Percentiles rank a stretch among this genome's conserved stretches.
Conservation (phyloP, 1,139 yeast genomes). For the Yamadazyma diospyri region DNA sequence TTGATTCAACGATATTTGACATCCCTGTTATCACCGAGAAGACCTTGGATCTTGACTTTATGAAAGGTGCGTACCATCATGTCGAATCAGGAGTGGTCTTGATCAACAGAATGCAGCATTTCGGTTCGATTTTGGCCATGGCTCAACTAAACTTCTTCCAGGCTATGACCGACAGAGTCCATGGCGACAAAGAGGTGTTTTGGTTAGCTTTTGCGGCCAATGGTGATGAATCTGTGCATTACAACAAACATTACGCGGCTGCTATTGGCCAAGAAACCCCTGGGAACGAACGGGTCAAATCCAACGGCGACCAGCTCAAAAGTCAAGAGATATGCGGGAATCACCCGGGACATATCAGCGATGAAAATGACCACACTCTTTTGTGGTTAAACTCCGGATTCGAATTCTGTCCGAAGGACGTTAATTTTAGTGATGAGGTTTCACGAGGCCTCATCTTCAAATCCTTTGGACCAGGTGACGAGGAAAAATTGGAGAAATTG, state of each 20-base stretch:
- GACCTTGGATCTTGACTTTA: slow-evolving; percentile 21
- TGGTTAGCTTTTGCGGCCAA: slow-evolving; percentile 32
- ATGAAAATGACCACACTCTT: slow-evolving; percentile 27
- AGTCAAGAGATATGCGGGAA: slow-evolving; percentile 38
- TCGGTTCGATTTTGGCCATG: slow-evolving; percentile 25
- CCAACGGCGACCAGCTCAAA: slow-evolving; percentile 18
- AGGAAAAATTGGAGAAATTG: slow-evolving; percentile 12
- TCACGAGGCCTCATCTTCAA: slow-evolving; percentile 18
- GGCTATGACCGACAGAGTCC: slow-evolving; percentile 22
- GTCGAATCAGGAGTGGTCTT: slow-evolving; percentile 34
- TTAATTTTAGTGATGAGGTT: slow-evolving; percentile 25
- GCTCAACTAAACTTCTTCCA: slow-evolving; percentile 25
- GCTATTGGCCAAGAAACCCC: slow-evolving; percentile 29
- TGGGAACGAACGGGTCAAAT: slow-evolving; percentile 16
- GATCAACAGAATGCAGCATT: slow-evolving; percentile 27
- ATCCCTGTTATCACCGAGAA: slow-evolving; percentile 26
- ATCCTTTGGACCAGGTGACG: slow-evolving; percentile 16
- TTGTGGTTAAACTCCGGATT: slow-evolving; percentile 36
- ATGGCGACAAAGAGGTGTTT: slow-evolving; percentile 35
- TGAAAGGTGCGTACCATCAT: slow-evolving; percentile 27
- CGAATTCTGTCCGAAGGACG: slow-evolving; percentile 27
- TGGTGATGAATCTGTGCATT: slow-evolving; percentile 31
- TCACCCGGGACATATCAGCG: slow-evolving; percentile 42
- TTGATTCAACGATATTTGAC: slow-evolving; percentile 29
- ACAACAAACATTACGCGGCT: slow-evolving; percentile 27